Base-by-base conservation (phyloP, 1,284 basidiomycete genomes). In the Erythrobasidium hasegawianum region DNA sequence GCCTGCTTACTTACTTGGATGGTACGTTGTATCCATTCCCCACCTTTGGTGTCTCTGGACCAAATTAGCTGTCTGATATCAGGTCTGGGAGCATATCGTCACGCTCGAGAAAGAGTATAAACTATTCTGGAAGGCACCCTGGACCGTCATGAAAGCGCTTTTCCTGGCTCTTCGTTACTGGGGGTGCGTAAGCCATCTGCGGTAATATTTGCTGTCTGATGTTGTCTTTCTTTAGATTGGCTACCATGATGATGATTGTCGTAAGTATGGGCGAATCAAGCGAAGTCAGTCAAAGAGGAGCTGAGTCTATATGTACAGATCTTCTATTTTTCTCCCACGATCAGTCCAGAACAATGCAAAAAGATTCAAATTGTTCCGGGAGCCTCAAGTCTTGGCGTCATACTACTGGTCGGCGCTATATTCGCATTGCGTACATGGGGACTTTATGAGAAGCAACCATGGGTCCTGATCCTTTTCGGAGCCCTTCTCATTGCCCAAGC, bases 81-180 rank as follows among this genome's bases (percentile, higher is more conserved):
- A n/a, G n/a, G n/a, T 47, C 43, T 47, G 43, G 43, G 43, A 47
- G 16, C 22, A 47, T 14, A n/a, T 47, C 43, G 43, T 47, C 43
- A 47, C 43, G 16, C 22, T 47, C 14, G n/a, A 47, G 43, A 5
- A 47, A 24, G 43, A 47, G 22, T 47, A 47, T 24, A n/a, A 47
- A 14, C 16, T n/a, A 4, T 47, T 47, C 22, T 47, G 43, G 43
- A 47, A 47, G 43, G 43, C 43, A 5, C n/a, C 43, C 7, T 47
- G 43, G 43, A 47, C 7, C 14, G n/a, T 24, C 8, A 47, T 47
- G 43, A 47, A 47, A 24, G 43, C 22, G n/a, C 16, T 47, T 47
- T 47, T 47, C 43, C 43, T 47, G n/a, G n/a, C 22, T 47, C 43
- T 47, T 4, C 43, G 43, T 18, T 47, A 47, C 43, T 47, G 43